These are phyloP conservation scores for Candida mattraensis DNA, from an alignment of 805 yeast genomes.

Conservation along the genomic window DNA sequence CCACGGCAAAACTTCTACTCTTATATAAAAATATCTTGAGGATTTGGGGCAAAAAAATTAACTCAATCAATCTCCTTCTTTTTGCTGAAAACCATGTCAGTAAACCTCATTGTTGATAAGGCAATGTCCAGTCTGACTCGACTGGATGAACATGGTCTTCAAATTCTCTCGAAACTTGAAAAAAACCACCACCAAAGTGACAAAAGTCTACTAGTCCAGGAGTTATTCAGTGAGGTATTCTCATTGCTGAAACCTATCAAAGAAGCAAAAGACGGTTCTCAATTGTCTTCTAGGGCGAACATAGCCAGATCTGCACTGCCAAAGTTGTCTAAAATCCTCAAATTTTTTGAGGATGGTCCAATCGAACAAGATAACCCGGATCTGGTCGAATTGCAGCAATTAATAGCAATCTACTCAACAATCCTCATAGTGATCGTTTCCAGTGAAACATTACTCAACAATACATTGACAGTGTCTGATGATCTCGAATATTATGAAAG, in stretches of 20 bases:
- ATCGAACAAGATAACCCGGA: conserved; percentile 13
- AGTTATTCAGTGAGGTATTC: conserved; percentile 18
- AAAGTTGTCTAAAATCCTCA: conserved; percentile 11
- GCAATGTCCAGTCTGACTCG: conserved; percentile 9
- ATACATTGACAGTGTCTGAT: conserved; percentile 43
- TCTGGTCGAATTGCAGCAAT: conserved; percentile 22
- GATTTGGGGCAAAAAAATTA: too few species aligned
- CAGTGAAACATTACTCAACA: conserved; percentile 34
- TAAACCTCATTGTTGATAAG: conserved; percentile 19
- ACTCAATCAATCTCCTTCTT: neutral
- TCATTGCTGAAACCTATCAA: conserved; percentile 18
- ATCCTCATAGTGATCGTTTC: conserved; percentile 17
- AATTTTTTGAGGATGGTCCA: conserved; percentile 16
- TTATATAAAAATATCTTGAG: too few species aligned
- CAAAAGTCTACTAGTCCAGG: conserved; percentile 11
- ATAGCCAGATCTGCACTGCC: conserved; percentile 9
- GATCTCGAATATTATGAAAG: conserved; percentile 50
- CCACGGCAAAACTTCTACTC: too few species aligned
- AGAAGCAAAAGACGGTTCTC: conserved; percentile 4
- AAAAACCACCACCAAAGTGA: conserved; percentile 3
- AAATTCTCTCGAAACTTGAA: conserved; percentile 17
- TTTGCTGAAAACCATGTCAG: conserved; percentile 10
- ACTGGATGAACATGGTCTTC: conserved; percentile 16
- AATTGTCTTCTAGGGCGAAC: conserved; percentile 1
- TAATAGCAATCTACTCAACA: conserved; percentile 24